Base-by-base conservation (phyloP, 331 rosid genomes). In the Pyracantha coccinea region DNA sequence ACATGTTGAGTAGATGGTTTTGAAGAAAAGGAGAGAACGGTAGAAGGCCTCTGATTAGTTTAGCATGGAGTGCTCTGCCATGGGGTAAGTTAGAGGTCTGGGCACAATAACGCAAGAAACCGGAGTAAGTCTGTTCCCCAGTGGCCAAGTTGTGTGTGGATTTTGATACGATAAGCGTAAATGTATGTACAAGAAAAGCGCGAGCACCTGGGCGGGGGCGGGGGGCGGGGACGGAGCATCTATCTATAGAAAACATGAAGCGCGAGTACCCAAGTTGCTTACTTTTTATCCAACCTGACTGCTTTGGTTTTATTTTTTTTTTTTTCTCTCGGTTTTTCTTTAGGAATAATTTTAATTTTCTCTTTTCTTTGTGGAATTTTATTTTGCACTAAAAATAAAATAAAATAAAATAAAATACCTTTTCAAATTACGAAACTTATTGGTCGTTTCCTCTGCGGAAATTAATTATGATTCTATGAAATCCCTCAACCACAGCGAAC, bases 51-150 rank as follows among this genome's bases (percentile, higher is more conserved):
- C 73, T 83, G 74, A 87, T 35, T 69, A 86, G 64, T 23, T 77
- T 88, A 6, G 90, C 91, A 44, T 91, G 97, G 70, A 86, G 71
- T 60, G 89, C 88, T 78, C 81, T 84, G 80, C 95, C 97, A 14
- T 69, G 67, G 15, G 78, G 45, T 66, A 77, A 78, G 50, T 84
- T 71, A 29, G 84, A 79, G 68, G 79, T 83, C 19, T 72, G 77
- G 19, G 75, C 88, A 55, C 74, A 83, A 44, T 16, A 27, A 25
- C 81, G 83, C 81, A 91, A 74, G 25, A 87, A 68, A 65, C 71
- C 68, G 50, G 81, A 68, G 79, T 73, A 89, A 15, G 73, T 33
- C 29, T 79, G 80, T 67, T 91, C 86, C 62, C 14, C 68, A 2
- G 82, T 32, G 69, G 75, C 72, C 35, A 68, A 23, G 61, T 8